phyloP scores from a whole-genome alignment of 768 basidiomycete genomes.

The Naganishia onofrii region DNA sequence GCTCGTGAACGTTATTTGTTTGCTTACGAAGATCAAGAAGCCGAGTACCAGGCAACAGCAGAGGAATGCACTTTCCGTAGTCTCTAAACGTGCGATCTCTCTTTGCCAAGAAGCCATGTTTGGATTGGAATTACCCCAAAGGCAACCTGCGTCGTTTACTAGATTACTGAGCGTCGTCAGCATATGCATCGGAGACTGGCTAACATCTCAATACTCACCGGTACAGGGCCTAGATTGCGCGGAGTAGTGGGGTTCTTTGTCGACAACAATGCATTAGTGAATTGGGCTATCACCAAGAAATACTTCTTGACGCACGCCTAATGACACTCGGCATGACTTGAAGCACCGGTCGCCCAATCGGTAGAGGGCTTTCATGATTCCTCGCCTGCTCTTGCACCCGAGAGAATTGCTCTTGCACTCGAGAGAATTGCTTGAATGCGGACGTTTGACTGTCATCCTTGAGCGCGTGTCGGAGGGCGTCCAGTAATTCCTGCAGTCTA shows the following conservation, averaged over 20 bases:
- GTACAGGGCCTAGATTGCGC: background rate
- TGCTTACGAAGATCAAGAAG: conserved; percentile 19
- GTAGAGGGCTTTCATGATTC: background rate
- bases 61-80: conserved; percentile 13
- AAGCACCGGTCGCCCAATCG: background rate
- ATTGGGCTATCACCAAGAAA: no score
- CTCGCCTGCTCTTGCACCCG: background rate
- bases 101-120: conserved; percentile 1
- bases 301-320: background rate
- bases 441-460: conserved; percentile 16
- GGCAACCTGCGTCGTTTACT: conserved; percentile 7
- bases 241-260: background rate
- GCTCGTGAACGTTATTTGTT: conserved; percentile 14
- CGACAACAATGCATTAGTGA: no score
- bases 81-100: conserved; percentile 12
- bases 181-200: background rate
- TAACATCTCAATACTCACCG: background rate
- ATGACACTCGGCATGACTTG: background rate
- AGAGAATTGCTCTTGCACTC: conserved; percentile 8
- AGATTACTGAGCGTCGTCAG: background rate
- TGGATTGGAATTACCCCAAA: conserved; percentile 1
- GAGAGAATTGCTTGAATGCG: conserved; percentile 21
- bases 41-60: conserved; percentile 19
- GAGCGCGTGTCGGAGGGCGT: conserved; percentile 8
- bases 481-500: conserved; percentile 4